Percentiles rank a stretch among this genome's conserved stretches.
These are phyloP conservation scores for Yarrowia osloensis DNA, from an alignment of 805 yeast genomes.

Conservation along the genomic window DNA sequence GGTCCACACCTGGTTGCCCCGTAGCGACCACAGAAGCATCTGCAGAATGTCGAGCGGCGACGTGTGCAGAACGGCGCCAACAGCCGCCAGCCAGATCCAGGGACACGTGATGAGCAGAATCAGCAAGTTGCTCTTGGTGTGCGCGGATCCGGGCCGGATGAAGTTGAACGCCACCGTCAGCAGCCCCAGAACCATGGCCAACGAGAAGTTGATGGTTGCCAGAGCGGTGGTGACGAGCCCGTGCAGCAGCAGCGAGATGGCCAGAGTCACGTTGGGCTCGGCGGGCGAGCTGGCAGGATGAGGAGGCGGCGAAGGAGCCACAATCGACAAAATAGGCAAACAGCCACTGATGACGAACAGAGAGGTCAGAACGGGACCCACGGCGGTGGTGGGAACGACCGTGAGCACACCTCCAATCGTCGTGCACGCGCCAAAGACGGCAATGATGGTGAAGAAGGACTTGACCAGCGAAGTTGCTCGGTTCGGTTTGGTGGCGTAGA, in stretches of 20 bases:
- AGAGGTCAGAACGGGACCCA: conserved; percentile 6
- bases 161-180: conserved; percentile 75
- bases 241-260: conserved; percentile 57
- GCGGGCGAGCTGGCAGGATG: conserved; percentile 9
- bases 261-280: conserved; percentile 40
- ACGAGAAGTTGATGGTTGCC: conserved; percentile 79
- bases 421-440: conserved; percentile 15
- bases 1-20: conserved; percentile 76
- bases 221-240: conserved; percentile 72
- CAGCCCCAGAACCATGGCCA: conserved; percentile 71
- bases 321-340: conserved; percentile 20
- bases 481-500: conserved; percentile 34
- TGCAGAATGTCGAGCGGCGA: conserved; percentile 45
- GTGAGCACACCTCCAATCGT: conserved; percentile 9
- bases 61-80: conserved; percentile 35
- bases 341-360: conserved; percentile 6
- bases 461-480: background rate
- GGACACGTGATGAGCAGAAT: conserved; percentile 55
- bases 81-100: conserved; percentile 44
- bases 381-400: background rate
- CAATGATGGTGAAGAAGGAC: conserved; percentile 41
- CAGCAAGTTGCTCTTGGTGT: conserved; percentile 32
- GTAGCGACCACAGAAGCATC: conserved; percentile 64
- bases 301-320: conserved; percentile 32
- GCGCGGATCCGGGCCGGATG: conserved; percentile 46